Evolutionary conservation across 1,139 yeast species (phyloP).

Genomic region (Sporopachydermia cereana): DNA sequence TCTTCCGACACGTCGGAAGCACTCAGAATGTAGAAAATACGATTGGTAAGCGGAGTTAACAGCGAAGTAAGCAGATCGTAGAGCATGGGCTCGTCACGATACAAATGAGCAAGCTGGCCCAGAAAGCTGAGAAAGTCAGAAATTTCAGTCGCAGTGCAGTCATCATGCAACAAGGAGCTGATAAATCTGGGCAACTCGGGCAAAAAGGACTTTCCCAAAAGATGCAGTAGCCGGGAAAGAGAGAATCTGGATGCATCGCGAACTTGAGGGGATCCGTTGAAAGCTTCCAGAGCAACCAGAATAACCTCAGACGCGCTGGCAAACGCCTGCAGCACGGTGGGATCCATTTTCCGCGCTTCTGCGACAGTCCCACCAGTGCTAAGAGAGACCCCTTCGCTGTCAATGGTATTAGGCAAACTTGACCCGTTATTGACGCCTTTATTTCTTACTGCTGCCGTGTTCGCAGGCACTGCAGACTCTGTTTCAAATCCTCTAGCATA

Average conservation of each 20-base stretch:
- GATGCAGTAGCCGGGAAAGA: conserved; percentile 75
- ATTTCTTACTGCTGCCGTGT: background rate
- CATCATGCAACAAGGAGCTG: conserved; percentile 57
- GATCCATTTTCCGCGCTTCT: conserved; percentile 14
- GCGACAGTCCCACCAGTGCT: conserved; percentile 9
- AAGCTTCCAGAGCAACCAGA: conserved; percentile 67
- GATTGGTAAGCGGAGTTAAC: conserved; percentile 59
- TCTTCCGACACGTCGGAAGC: conserved; percentile 28
- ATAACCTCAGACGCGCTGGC: conserved; percentile 73
- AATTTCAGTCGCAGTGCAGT: conserved; percentile 52
- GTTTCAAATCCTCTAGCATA: conserved; percentile 73
- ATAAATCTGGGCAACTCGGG: conserved; percentile 61
- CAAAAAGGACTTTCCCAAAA: conserved; percentile 45
- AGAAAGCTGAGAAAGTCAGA: conserved; percentile 75
- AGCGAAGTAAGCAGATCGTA: conserved; percentile 66
- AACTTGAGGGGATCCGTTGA: conserved; percentile 53
- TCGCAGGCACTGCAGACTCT: conserved; percentile 8
- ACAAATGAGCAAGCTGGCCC: conserved; percentile 79
- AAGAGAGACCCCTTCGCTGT: conserved; percentile 14
- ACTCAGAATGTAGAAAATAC: conserved; percentile 46
- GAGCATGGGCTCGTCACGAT: conserved; percentile 52
- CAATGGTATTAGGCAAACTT: conserved; percentile 15
- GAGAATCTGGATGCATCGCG: conserved; percentile 84
- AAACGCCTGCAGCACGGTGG: conserved; percentile 37
- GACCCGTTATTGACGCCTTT: conserved; percentile 3